A percentile compares a stretch with the other conserved stretches of the same genome.
Evolutionary conservation across 2,329 filamentous ascomycete genomes (phyloP).

Genomic region (Talaromyces albobiverticillius): DNA sequence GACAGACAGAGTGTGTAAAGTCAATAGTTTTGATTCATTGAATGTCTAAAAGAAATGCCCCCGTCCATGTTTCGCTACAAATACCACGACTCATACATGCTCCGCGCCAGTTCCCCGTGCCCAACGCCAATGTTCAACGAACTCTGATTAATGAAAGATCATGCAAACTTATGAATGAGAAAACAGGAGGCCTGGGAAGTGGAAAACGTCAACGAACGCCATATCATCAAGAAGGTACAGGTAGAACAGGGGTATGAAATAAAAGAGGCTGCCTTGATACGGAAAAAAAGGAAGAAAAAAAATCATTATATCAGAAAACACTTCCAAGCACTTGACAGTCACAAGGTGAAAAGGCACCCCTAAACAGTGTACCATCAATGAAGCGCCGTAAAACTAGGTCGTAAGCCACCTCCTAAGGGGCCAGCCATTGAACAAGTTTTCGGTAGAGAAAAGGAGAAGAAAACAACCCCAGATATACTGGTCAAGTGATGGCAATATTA

Average conservation of each 20-base stretch:
- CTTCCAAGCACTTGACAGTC: not conserved
- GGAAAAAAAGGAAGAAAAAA: constrained; percentile 5
- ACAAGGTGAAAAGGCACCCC: too few species aligned
- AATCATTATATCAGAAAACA: not conserved
- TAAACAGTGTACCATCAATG: constrained; percentile 5
- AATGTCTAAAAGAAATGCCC: not conserved
- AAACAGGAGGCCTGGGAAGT: not conserved
- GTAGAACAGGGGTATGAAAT: constrained; percentile 5
- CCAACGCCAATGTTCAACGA: not conserved
- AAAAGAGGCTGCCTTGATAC: not conserved
- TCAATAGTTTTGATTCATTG: not conserved
- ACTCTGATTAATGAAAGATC: not conserved
- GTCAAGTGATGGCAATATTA: too few species aligned
- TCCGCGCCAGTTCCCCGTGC: not conserved
- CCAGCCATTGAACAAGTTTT: not conserved
- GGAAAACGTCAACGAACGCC: not conserved
- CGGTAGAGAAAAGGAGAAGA: not conserved
- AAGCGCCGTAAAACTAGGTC: constrained; percentile 5
- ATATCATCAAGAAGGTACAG: constrained; percentile 3
- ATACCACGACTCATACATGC: not conserved
- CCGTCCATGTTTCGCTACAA: not conserved
- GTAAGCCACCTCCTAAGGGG: not conserved
- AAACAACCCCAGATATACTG: not conserved
- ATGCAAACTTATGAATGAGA: constrained; percentile 2
- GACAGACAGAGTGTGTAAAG: not conserved